Evolutionary conservation across 2,329 filamentous ascomycete genomes (phyloP), one percentile per base, ranked within the genome.

Genomic region (Epichloe sibirici): DNA sequence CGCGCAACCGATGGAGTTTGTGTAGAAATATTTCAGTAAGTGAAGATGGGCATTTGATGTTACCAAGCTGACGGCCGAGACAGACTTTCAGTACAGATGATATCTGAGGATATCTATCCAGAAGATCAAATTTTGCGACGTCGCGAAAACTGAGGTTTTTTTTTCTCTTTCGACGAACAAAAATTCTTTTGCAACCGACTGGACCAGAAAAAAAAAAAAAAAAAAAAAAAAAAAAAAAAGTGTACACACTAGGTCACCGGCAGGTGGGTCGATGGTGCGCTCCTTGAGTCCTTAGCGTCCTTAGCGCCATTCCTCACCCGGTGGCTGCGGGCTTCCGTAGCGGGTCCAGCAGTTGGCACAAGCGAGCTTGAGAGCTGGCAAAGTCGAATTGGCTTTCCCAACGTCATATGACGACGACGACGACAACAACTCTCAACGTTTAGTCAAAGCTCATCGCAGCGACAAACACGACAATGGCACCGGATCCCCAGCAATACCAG

Each of bases 391-490:
- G 17, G 17, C 17, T 21, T 21, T 21, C 17, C 17, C 17, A 21
- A 21, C 17, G 17, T 21, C 17, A 2, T 21, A 21, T 21, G 17
- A 21, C 17, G 17, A 21, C 17, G 17, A 21, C 17, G 17, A 8
- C 28, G 8, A 31, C 53, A 59, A 38, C 54, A 56, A 56, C 51
- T 53, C 58, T 57, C 52, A n/a, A 51, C 4, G 5, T 35, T 13
- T 53, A 45, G 7, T 15, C 40, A 39, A 35, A 45, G 38, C 35
- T 37, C 58, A 53, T 54, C 52, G 49, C 55, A 56, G 25, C 7
- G 25, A 45, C 48, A 31, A 45, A 34, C 67, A 56, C 57, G 17
- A 44, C 31, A 25, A 75, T 75, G 71, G 66, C 73, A 59, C 66
- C 72, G 40, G 64, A 63, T 53, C 58, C 62, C 34, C 55, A 61